Percentiles rank a stretch among this genome's conserved stretches.
Conservation (phyloP, 176 grass and related monocot genomes). For the Themeda triandra region DNA sequence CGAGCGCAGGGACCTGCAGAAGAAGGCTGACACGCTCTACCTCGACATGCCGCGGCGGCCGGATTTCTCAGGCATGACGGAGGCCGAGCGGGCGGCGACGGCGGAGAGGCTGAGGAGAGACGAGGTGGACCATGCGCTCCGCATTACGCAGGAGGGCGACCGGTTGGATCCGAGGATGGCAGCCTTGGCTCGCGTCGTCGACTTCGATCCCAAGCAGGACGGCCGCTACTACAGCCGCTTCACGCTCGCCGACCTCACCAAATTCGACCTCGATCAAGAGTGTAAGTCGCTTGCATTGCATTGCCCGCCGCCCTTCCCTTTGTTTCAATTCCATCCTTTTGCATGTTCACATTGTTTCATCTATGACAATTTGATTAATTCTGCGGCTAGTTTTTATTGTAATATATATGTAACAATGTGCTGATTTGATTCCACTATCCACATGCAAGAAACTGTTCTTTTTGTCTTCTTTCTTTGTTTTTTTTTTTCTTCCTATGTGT, state of each 20-base stretch:
- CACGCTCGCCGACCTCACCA: not conserved
- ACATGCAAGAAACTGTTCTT: not conserved
- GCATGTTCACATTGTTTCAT: no score
- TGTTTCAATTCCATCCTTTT: no score
- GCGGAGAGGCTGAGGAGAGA: not conserved
- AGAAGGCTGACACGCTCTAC: no score
- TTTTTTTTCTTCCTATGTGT: not conserved
- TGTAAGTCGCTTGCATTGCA: not conserved
- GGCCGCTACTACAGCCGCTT: not conserved
- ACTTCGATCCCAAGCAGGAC: not conserved
- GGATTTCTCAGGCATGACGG: not conserved
- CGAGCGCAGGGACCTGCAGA: no score
- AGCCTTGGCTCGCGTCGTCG: not conserved
- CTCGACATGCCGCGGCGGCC: no score
- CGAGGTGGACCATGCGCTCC: not conserved
- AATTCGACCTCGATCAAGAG: not conserved
- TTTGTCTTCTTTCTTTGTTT: not conserved
- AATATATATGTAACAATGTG: not conserved
- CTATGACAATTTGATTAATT: no score
- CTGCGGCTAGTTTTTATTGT: no score
- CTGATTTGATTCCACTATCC: not conserved
- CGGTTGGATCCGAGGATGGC: fast-evolving
- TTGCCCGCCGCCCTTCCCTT: not conserved
- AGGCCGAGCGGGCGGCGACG: not conserved
- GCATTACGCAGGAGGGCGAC: not conserved